Evolutionary conservation across 2,329 filamentous ascomycete species (phyloP).

Genomic region (Sclerotinia glacialis): DNA sequence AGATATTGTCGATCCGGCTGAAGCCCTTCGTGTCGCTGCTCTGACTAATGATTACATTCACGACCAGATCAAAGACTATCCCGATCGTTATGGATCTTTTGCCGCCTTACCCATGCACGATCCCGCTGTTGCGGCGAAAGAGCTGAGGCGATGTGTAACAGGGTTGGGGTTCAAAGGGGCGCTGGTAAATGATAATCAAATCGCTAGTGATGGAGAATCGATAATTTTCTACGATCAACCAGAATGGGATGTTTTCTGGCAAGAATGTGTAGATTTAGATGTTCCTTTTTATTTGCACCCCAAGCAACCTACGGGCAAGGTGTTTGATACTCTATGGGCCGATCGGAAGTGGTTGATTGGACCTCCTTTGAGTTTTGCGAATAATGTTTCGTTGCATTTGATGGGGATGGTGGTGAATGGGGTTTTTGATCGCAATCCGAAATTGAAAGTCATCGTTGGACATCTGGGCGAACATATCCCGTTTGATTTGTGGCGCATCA

Average conservation of each 20-base stretch:
- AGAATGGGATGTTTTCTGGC: constrained; percentile 62
- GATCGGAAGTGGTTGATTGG: constrained; percentile 59
- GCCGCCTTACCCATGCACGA: constrained; percentile 54
- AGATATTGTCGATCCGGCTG: constrained; percentile 44
- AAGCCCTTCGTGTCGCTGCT: constrained; percentile 44
- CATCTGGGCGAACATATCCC: constrained; percentile 51
- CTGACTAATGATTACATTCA: constrained; percentile 39
- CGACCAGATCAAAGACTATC: constrained; percentile 30
- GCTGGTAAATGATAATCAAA: constrained; percentile 61
- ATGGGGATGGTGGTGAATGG: constrained; percentile 52
- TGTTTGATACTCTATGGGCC: constrained; percentile 57
- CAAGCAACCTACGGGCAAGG: constrained; percentile 53
- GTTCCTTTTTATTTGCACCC: constrained; percentile 64
- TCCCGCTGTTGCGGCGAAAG: constrained; percentile 49
- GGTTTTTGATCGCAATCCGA: constrained; percentile 50
- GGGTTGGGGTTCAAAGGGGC: constrained; percentile 61
- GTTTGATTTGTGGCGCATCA: constrained; percentile 50
- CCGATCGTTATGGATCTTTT: constrained; percentile 48
- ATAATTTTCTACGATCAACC: constrained; percentile 63
- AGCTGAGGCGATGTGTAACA: constrained; percentile 52
- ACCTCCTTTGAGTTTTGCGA: constrained; percentile 56
- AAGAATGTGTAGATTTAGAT: constrained; percentile 55
- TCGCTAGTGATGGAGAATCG: constrained; percentile 57
- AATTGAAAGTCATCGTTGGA: constrained; percentile 47
- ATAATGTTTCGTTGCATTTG: constrained; percentile 57